These are phyloP conservation scores for Casaregolazyma lundiana DNA, from an alignment of 1,139 yeast genomes.

Conservation along the genomic window DNA sequence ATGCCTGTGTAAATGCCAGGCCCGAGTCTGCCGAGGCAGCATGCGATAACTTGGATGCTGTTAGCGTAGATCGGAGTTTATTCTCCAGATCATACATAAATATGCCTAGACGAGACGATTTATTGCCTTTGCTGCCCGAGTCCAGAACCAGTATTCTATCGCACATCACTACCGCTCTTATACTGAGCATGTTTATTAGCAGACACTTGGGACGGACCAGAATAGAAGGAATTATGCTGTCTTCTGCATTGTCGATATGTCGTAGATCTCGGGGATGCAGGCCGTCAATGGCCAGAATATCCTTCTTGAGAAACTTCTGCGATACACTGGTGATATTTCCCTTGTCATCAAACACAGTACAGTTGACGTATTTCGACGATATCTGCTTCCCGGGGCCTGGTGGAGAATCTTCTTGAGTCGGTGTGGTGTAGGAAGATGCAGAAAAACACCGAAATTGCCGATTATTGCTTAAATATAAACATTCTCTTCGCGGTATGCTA, in stretches of 20 bases:
- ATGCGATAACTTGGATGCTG: slow-evolving; percentile 5
- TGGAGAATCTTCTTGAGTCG: neutral
- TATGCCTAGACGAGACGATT: slow-evolving; percentile 56
- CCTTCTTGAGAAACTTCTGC: slow-evolving; percentile 65
- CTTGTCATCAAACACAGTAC: slow-evolving; percentile 68
- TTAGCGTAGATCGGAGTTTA: slow-evolving; percentile 45
- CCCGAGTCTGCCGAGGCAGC: slow-evolving; percentile 5
- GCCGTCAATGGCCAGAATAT: slow-evolving; percentile 65
- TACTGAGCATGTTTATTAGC: slow-evolving; percentile 72
- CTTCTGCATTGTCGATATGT: slow-evolving; percentile 78
- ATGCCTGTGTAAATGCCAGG: slow-evolving; percentile 32
- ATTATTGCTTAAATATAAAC: neutral
- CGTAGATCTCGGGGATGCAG: slow-evolving; percentile 76
- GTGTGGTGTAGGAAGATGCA: neutral
- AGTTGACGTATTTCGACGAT: slow-evolving; percentile 35
- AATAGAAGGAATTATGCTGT: slow-evolving; percentile 83
- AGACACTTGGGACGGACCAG: slow-evolving; percentile 74
- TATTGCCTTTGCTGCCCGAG: slow-evolving; percentile 46
- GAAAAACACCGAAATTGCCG: neutral
- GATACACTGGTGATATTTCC: slow-evolving; percentile 73
- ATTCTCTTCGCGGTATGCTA: neutral
- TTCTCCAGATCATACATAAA: slow-evolving; percentile 81
- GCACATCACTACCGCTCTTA: slow-evolving; percentile 74
- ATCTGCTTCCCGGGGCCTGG: neutral
- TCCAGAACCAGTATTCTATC: slow-evolving; percentile 80